Evolutionary conservation across 257 asterid genomes (phyloP).

Genomic region (Salvia hispanica): DNA sequence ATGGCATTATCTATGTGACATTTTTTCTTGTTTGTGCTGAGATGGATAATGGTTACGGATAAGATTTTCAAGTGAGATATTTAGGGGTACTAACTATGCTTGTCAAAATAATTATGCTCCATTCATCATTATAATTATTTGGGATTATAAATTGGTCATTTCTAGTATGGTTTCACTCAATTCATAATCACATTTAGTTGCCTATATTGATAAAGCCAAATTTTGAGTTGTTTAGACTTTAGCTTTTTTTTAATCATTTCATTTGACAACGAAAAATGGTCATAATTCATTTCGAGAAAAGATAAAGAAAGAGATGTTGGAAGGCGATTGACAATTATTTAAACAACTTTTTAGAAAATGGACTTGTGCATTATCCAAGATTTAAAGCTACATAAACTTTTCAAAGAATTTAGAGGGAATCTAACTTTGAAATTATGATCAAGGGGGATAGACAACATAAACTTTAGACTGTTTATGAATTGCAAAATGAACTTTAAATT

Average conservation of each 20-base stretch:
- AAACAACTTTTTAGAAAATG: too few relatives aligned
- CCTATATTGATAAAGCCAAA: background rate
- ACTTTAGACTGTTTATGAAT: background rate
- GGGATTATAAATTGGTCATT: slow-evolving; percentile 8
- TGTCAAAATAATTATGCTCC: slow-evolving; percentile 2
- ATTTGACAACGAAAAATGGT: slow-evolving; percentile 10
- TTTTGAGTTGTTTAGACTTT: slow-evolving; percentile 9
- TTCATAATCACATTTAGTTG: background rate
- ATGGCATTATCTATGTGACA: slow-evolving; percentile 18
- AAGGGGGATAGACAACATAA: background rate
- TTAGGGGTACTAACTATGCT: background rate
- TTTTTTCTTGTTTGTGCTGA: background rate
- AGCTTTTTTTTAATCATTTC: slow-evolving; percentile 14
- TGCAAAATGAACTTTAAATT: background rate
- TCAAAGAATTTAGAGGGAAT: background rate
- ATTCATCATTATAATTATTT: slow-evolving; percentile 23
- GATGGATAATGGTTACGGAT: slow-evolving; percentile 35
- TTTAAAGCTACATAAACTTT: background rate
- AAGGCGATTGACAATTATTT: background rate
- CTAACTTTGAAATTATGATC: background rate
- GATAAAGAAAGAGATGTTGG: slow-evolving; percentile 14
- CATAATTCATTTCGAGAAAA: slow-evolving; percentile 17
- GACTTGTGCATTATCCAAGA: background rate
- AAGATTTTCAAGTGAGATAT: slow-evolving; percentile 24
- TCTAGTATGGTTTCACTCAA: background rate